Base-by-base conservation (phyloP, 1,284 basidiomycete genomes). In the Anthracocystis setariae region DNA sequence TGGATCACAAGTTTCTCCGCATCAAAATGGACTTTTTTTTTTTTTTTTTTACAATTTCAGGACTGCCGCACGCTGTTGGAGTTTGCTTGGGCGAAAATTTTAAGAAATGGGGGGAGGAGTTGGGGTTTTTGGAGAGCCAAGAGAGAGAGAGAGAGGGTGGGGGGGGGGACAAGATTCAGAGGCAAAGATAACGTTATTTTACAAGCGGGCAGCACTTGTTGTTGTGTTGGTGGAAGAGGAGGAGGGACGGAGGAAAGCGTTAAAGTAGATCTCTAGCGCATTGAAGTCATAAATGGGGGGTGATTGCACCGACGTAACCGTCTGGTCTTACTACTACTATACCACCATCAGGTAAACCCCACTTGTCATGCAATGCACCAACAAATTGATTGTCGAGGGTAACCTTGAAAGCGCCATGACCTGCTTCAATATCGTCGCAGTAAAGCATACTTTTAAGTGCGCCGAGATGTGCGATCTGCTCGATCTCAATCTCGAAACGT, bases 251-350 rank as follows among this genome's bases (percentile, higher is more conserved):
- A 81, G 35, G 62, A 80, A 79, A 5, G 78, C 79, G 2, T 82
- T 77, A 55, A 90, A 89, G 82, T 89, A 90, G 17, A 67, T 70
- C 37, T 87, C 80, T n/a, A 90, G 69, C 17, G 78, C 77, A 29
- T 76, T 59, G n/a, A 84, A 84, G 8, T 81, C 72, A 32, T 87
- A 84, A 39, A 90, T 80, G 0, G 88, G 86, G n/a, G 1, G 85
- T 85, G 21, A 90, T 84, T 54, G 85, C 84, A 3, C 89, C 89
- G 17, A 92, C 87, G 64, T 91, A 91, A 9, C 90, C 90, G 73
- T 92, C 90, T 3, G 90, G 90, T 29, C 91, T 86, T 13, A 91
- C 87, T 32, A 90, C 85, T 25, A 90, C 87, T 23, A 91, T 82
- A 7, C 86, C 89, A 24, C 90, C 90, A 3, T 83, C 81, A 3